Evolutionary conservation across 768 basidiomycete genomes (phyloP).

Genomic region (Termitomyces eurrhizus): DNA sequence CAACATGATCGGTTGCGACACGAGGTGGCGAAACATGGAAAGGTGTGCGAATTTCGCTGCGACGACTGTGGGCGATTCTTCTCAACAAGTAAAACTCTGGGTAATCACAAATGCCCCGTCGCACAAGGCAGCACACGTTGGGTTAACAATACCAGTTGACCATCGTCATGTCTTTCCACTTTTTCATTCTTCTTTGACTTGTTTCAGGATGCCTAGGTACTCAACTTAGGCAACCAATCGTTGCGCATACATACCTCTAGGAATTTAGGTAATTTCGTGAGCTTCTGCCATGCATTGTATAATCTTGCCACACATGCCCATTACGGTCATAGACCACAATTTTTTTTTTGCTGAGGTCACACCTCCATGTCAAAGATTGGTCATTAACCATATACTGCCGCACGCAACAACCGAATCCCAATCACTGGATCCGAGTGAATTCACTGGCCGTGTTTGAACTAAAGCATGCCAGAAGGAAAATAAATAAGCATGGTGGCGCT

Average conservation of each 20-base stretch:
- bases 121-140: constrained; percentile 46
- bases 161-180: neutral
- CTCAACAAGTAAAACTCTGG: constrained; percentile 47
- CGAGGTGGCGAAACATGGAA: constrained; percentile 55
- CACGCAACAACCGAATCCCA: neutral
- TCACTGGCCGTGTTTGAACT: too few species aligned
- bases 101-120: constrained; percentile 54
- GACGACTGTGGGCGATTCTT: constrained; percentile 51
- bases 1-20: constrained; percentile 56
- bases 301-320: neutral
- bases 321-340: neutral
- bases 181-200: too few species aligned
- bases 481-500: neutral
- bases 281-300: neutral
- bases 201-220: neutral
- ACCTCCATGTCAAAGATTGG: neutral
- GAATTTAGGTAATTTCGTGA: neutral
- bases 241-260: neutral
- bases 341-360: neutral
- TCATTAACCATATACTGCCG: neutral
- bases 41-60: constrained; percentile 51
- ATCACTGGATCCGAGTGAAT: neutral
- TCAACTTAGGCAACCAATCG: neutral
- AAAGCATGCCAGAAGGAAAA: neutral
- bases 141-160: constrained; percentile 31